Evolutionary conservation across 2,329 filamentous ascomycete genomes (phyloP), one percentile per base, ranked within the genome.

Genomic region (Beauveria pseudobassiana): DNA sequence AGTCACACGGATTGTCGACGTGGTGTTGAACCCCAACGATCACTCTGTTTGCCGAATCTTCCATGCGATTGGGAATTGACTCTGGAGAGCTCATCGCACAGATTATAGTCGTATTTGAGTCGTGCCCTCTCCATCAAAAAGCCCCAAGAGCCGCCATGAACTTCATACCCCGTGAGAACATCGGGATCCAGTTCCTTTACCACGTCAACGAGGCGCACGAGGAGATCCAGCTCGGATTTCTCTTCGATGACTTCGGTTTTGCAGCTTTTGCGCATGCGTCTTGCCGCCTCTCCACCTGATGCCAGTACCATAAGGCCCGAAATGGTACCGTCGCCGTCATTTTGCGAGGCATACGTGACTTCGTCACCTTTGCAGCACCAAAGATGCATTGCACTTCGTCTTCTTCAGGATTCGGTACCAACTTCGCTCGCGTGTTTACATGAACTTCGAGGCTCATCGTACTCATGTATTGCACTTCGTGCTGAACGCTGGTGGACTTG

Each of bases 401-500:
- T 67, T 96, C 83, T 67, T 93, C 91, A 0, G 95, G 95, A 69
- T 99, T 92, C 1, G 95, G 92, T 2, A 91, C 83, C 9, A 97
- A 80, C 54, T 85, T 86, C 7, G 86, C 91, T 61, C 93, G 83
- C 4, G 89, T 95, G 67, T 96, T 96, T 64, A 96, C 88, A 71
- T 99, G 93, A 5, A 98, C 77, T 71, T 99, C 95, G 7, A 99
- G 75, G 66, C 92, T 96, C 90, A 99, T 93, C 20, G 89, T 91
- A 67, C 90, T 96, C 95, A 99, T 98, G 72, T 96, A 96, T 67
- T 95, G 90, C 3, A 86, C 87, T 72, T 96, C 91, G 66, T 93
- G 90, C 69, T 91, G 85, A 20, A 96, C 86, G 66, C 87, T 91
- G 0, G 87, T 89, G 1, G 87, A 87, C 66, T 86, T 85, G 64